Base-by-base conservation (phyloP, 2,329 filamentous ascomycete species). In the Mollisiaceae sp. region DNA sequence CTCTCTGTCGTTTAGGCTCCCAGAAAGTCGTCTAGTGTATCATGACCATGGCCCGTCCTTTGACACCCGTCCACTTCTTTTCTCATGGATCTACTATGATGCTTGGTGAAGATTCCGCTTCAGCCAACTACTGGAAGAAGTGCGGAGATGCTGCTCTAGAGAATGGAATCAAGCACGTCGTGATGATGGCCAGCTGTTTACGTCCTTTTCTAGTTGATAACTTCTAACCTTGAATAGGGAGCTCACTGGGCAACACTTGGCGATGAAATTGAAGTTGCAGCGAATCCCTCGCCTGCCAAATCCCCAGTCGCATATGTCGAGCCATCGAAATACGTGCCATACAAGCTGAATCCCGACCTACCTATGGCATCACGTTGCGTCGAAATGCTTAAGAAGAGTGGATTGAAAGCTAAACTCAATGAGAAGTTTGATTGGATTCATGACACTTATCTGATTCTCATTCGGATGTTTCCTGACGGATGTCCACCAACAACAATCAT, bases 51-150 rank as follows among this genome's bases (percentile, higher is more conserved):
- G n/a, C n/a, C n/a, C n/a, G n/a, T n/a, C n/a, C n/a, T n/a, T n/a
- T n/a, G n/a, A n/a, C n/a, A n/a, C 71, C 70, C 6, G 71, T 74
- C 1, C 72, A 73, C 52, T 74, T 74, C 68, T 90, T 90, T 77
- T 89, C 87, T 2, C 88, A 91, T 82, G 88, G 89, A 73, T 89
- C 87, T 15, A 90, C 88, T 45, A 90, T 89, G 87, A 91, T 90
- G 88, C 78, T 90, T 15, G 88, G 87, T 41, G 88, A 90, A 72
- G 83, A 89, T 70, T 86, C 83, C 15, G 75, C 79, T 1, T 88
- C 86, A 0, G 87, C 87, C 12, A 80, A 82, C 22, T 90, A 89
- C 77, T 90, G 88, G 89, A 88, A 89, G 74, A 80, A 83, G 67
- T 85, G 83, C 70, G 88, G 89, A 57, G 86, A 90, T 68, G 85